Base-by-base conservation (phyloP, 768 basidiomycete species). In the Rubroboletus satanas region DNA sequence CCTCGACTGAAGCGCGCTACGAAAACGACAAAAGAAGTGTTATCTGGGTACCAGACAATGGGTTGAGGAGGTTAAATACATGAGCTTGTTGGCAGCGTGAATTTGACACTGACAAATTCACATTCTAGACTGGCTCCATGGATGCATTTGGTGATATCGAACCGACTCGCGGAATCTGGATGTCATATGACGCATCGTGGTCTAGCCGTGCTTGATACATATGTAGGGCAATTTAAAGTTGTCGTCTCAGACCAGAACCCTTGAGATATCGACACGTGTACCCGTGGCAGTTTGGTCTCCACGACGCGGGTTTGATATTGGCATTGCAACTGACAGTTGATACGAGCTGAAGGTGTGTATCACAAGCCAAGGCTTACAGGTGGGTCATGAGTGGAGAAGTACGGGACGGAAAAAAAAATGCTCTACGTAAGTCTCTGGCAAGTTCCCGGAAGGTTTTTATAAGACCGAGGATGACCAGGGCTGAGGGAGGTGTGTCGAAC, bases 381-480 rank as follows among this genome's bases (percentile, higher is more conserved):
- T 36, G 35, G 35, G 33, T 33, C 33, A 15, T 14, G 4, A 14
- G 32, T 35, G 10, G 14, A 15, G 35, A 35, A 15, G 35, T 15
- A 47, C 8, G 8, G 21, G 21, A 21, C 17, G 18, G 17, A 23
- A 60, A 49, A 54, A 54, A 41, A 43, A 52, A 18, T n/a, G 14
- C n/a, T 62, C 45, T 54, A 63, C 61, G 45, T 62, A 62, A 61
- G 29, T 31, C 35, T 17, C 47, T 17, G 46, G 56, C 44, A 33
- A 60, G 29, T 42, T 38, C 32, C 32, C n/a, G 35, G 14, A 43
- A 21, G 5, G 31, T 14, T 33, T 14, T 41, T 39, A 35, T 6
- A 31, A 54, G 23, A 38, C 31, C 33, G 10, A 35, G 26, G 32
- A 15, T 36, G 35, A 15, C n/a, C 36, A 46, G 52, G 52, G 51